Conservation (phyloP, 345 rosid species). For the Leavenworthia alabamica region DNA sequence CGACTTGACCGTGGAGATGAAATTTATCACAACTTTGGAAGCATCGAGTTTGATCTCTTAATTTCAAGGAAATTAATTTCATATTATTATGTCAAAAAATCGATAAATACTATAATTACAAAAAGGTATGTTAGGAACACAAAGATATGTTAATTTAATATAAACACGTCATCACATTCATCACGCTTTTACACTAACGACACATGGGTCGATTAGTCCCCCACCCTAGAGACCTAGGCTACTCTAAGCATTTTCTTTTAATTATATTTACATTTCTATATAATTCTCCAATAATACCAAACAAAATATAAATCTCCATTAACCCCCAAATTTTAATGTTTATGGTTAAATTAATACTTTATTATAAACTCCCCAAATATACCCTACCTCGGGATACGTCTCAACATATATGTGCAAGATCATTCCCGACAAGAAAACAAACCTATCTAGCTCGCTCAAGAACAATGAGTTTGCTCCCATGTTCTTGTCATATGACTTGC, state of each 20-base stretch:
- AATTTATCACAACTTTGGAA: neutral
- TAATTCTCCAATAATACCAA: constrained; percentile 12
- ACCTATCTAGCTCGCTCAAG: neutral
- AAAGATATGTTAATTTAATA: constrained; percentile 9
- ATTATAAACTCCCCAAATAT: neutral
- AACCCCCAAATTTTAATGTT: neutral
- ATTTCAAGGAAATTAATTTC: neutral
- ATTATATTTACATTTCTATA: constrained; percentile 4
- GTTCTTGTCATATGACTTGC: constrained; percentile 25
- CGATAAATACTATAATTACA: neutral
- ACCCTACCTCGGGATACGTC: constrained; percentile 10
- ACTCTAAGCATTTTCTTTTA: constrained; percentile 4
- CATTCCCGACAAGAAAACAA: constrained; percentile 25
- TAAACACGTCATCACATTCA: constrained; percentile 16
- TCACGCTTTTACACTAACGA: constrained; percentile 11
- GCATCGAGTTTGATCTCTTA: constrained; percentile 16
- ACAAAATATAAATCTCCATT: constrained; percentile 10
- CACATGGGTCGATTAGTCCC: constrained; percentile 8
- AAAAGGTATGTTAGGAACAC: constrained; percentile 23
- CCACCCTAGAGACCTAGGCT: constrained; percentile 11
- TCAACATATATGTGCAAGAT: constrained; percentile 8
- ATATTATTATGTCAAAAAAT: neutral
- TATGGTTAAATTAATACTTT: neutral
- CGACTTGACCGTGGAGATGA: neutral
- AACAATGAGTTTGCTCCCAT: constrained; percentile 26